Conservation (phyloP, 192 early-diverging fungal genomes). For the Haplosporangium gracile region DNA sequence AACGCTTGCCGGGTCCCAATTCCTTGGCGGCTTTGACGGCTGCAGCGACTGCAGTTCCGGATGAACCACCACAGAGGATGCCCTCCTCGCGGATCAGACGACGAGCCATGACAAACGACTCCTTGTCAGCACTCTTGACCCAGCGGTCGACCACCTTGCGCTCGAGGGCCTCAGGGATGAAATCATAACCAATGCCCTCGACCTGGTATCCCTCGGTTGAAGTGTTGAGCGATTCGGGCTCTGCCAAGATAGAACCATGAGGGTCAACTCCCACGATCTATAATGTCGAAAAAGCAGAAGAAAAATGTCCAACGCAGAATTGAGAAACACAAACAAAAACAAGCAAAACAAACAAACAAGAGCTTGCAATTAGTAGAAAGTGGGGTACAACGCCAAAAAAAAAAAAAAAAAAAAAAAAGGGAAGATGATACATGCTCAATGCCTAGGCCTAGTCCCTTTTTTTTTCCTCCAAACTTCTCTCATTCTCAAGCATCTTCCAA, state of each 20-base stretch:
- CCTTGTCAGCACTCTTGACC: slow-evolving; percentile 96
- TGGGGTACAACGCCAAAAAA: neutral
- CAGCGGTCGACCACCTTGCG: slow-evolving; percentile 89
- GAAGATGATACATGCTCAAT: neutral
- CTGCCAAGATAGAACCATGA: slow-evolving; percentile 93
- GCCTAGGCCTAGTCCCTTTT: neutral
- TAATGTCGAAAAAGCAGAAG: neutral
- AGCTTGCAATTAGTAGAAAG: neutral
- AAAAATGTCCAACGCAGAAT: neutral
- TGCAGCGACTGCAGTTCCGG: slow-evolving; percentile 92
- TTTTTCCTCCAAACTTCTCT: neutral
- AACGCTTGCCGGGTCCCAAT: slow-evolving; percentile 88
- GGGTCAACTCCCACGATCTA: slow-evolving; percentile 96
- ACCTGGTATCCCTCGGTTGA: slow-evolving; percentile 81
- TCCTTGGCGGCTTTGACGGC: slow-evolving; percentile 86
- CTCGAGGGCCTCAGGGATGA: slow-evolving; percentile 94
- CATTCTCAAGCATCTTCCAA: neutral
- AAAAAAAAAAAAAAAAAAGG: neutral
- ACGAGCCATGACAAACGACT: slow-evolving; percentile 96
- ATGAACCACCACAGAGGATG: slow-evolving; percentile 95
- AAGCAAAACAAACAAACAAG: slow-evolving; percentile 3
- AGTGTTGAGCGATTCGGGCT: slow-evolving; percentile 70
- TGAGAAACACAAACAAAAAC: neutral
- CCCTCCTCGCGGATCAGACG: slow-evolving; percentile 98
- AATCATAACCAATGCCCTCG: slow-evolving; percentile 99